Evolutionary conservation across 805 yeast species (phyloP).

Genomic region (Priceomyces fermenticarens): DNA sequence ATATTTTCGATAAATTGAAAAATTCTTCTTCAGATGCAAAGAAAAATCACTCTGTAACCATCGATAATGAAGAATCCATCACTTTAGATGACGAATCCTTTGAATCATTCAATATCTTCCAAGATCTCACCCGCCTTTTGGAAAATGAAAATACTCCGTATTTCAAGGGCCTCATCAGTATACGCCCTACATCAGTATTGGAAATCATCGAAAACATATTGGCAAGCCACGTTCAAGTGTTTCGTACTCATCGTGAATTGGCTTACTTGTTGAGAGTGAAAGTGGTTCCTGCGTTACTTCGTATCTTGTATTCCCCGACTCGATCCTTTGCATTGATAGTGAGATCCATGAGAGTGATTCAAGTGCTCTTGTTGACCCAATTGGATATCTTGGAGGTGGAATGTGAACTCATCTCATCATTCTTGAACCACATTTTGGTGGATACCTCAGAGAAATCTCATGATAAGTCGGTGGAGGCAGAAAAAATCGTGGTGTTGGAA

Average conservation of each 20-base stretch:
- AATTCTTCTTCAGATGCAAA: conserved; percentile 2
- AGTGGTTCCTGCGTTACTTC: conserved; percentile 71
- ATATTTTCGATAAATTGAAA: conserved; percentile 69
- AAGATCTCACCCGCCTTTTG: conserved; percentile 68
- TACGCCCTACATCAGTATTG: conserved; percentile 61
- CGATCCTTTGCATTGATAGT: conserved; percentile 67
- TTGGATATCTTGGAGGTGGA: conserved; percentile 66
- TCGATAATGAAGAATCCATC: conserved; percentile 43
- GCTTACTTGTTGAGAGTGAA: conserved; percentile 62
- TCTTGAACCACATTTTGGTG: conserved; percentile 69
- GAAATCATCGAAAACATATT: conserved; percentile 82
- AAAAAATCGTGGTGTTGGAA: conserved; percentile 69
- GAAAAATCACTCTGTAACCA: conserved; percentile 15
- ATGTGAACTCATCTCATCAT: conserved; percentile 74
- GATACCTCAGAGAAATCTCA: conserved; percentile 40
- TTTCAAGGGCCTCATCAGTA: conserved; percentile 51
- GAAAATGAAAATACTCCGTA: conserved; percentile 56
- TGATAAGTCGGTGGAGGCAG: conserved; percentile 49
- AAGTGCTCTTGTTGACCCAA: conserved; percentile 55
- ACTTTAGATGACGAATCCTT: conserved; percentile 52
- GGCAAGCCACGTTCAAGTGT: conserved; percentile 55
- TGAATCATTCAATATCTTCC: conserved; percentile 69
- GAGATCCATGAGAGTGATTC: conserved; percentile 71
- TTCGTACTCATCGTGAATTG: conserved; percentile 60
- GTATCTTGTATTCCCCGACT: conserved; percentile 52